Evolutionary conservation across 164 flowering plant genomes (phyloP).

Genomic region (Taxillus chinensis): DNA sequence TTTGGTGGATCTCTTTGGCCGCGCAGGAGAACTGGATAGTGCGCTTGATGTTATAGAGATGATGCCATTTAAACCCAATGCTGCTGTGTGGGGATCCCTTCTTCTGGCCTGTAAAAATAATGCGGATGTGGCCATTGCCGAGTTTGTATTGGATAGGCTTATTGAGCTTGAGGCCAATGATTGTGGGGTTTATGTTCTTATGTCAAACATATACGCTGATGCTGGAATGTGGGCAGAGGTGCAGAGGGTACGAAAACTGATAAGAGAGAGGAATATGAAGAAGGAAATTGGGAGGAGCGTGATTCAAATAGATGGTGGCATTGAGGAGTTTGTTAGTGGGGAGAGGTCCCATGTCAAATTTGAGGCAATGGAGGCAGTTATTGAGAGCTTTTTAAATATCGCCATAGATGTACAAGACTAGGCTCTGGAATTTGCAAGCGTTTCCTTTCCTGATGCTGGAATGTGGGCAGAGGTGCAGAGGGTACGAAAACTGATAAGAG

Average conservation of each 20-base stretch:
- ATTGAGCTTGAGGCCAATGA: constrained; percentile 24
- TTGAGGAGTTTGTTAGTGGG: constrained; percentile 22
- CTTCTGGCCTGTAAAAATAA: constrained; percentile 24
- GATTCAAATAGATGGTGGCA: constrained; percentile 19
- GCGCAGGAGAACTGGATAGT: constrained; percentile 22
- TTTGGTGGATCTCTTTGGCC: constrained; percentile 28
- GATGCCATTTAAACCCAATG: constrained; percentile 21
- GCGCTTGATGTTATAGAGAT: constrained; percentile 18
- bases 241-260: constrained; percentile 12
- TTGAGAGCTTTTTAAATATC: constrained; percentile 16
- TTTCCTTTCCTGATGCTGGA: constrained; percentile 20
- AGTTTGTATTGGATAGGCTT: constrained; percentile 15
- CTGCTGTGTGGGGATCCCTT: constrained; percentile 31
- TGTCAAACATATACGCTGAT: constrained; percentile 31
- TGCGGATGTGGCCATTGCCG: constrained; percentile 16
- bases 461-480: constrained; percentile 22
- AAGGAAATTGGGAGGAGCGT: constrained; percentile 27
- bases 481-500: constrained; percentile 17
- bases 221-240: constrained; percentile 24
- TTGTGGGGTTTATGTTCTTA: constrained; percentile 25
- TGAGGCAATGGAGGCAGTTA: constrained; percentile 10
- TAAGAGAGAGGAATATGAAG: constrained; percentile 17
- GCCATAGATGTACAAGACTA: no score
- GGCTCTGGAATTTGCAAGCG: no score
- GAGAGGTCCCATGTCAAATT: constrained; percentile 7